Percentiles rank a stretch among this genome's conserved stretches.
phyloP scores from a whole-genome alignment of 2,329 filamentous ascomycete genomes.

The Colletotrichum tamarilloi region DNA sequence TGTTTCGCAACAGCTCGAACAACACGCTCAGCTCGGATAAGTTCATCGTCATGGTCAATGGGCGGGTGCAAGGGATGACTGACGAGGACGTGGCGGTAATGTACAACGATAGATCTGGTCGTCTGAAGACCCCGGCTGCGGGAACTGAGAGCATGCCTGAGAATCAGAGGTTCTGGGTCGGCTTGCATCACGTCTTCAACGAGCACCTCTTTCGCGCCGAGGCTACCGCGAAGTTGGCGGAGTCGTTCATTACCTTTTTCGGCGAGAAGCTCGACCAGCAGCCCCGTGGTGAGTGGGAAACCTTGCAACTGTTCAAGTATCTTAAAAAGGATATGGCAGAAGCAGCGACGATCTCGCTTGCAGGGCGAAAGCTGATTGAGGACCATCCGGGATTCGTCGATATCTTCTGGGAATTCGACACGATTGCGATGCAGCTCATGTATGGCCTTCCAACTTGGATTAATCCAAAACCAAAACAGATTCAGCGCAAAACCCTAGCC shows the following conservation, averaged over 20 bases:
- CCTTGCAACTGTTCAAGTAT: constrained; percentile 36
- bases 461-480: constrained; percentile 32
- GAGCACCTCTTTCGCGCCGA: constrained; percentile 14
- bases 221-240: constrained; percentile 5
- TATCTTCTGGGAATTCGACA: constrained; percentile 40
- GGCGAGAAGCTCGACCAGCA: constrained; percentile 20
- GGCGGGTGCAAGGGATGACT: not conserved
- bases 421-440: constrained; percentile 35
- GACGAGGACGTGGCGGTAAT: constrained; percentile 32
- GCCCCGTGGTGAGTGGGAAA: constrained; percentile 34
- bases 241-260: constrained; percentile 35
- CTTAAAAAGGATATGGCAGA: constrained; percentile 38
- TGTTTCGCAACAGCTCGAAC: constrained; percentile 29
- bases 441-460: constrained; percentile 39
- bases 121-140: constrained; percentile 20
- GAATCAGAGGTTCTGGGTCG: constrained; percentile 39
- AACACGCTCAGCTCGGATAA: constrained; percentile 32
- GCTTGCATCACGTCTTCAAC: constrained; percentile 36
- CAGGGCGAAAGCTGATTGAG: constrained; percentile 39
- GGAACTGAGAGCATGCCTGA: constrained; percentile 34
- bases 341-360: constrained; percentile 37
- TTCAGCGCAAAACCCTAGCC: constrained; percentile 24
- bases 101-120: constrained; percentile 35
- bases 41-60: constrained; percentile 29
- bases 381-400: constrained; percentile 41